phyloP scores from a whole-genome alignment of 2,329 filamentous ascomycete species.

The Diaporthe australafricana region DNA sequence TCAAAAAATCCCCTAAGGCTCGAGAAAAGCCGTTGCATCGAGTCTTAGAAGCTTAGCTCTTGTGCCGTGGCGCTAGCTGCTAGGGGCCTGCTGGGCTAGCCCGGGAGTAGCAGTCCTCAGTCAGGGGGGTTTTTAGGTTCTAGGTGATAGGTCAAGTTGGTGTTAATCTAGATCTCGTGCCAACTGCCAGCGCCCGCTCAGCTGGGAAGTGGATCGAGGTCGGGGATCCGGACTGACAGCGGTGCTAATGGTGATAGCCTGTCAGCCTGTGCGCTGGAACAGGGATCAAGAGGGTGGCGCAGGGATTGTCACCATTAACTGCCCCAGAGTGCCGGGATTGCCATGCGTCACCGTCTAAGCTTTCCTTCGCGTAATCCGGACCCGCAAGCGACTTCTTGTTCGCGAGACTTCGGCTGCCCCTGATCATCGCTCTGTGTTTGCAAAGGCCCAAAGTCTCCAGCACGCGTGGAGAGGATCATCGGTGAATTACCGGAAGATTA shows the following conservation, averaged over 20 bases:
- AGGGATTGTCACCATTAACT: neutral
- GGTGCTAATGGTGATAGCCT: too few species aligned
- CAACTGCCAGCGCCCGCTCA: neutral
- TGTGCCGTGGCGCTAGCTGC: neutral
- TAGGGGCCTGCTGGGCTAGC: neutral
- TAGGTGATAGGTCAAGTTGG: neutral
- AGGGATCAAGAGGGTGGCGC: neutral
- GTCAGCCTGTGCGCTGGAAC: neutral
- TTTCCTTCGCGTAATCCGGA: conserved; percentile 11
- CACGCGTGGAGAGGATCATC: neutral
- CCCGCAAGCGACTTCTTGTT: conserved; percentile 14
- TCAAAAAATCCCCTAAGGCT: neutral
- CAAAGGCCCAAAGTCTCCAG: neutral
- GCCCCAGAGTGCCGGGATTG: conserved; percentile 11
- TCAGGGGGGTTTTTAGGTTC: neutral
- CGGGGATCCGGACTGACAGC: neutral
- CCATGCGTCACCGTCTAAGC: conserved; percentile 8
- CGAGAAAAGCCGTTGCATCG: too few species aligned
- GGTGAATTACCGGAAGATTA: conserved; percentile 19
- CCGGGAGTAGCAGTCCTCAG: neutral
- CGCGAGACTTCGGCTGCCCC: neutral
- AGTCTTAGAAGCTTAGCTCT: neutral
- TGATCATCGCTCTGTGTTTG: neutral
- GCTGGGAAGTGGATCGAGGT: neutral
- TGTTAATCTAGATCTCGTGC: neutral